Evolutionary conservation across 140 eudicot species (phyloP).

Genomic region (Anethum foeniculum): DNA sequence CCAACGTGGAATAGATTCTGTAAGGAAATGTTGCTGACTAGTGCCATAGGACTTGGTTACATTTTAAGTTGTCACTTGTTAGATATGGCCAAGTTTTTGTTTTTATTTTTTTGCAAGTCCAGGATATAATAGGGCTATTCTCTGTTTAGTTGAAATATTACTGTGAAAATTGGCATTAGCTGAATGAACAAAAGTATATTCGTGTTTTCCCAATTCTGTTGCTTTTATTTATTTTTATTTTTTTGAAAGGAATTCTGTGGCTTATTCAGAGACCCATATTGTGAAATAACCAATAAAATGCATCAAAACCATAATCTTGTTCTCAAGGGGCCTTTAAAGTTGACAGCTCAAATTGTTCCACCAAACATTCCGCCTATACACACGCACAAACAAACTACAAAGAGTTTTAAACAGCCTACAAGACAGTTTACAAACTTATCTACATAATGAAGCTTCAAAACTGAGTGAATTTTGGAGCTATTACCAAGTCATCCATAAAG

Average conservation of each 20-base stretch:
- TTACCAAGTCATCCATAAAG: background rate
- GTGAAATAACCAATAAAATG: background rate
- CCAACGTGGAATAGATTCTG: constrained; percentile 76
- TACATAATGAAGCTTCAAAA: background rate
- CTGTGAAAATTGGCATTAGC: background rate
- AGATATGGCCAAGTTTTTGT: background rate
- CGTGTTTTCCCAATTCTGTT: background rate
- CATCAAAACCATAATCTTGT: background rate
- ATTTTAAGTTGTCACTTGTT: background rate
- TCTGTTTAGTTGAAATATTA: background rate
- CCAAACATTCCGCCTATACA: background rate
- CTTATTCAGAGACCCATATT: background rate
- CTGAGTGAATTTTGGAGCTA: background rate
- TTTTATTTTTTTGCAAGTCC: background rate
- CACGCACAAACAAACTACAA: background rate
- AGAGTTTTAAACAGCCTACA: background rate
- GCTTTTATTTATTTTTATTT: too few relatives aligned
- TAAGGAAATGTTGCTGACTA: background rate
- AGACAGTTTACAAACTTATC: background rate
- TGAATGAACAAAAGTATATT: background rate
- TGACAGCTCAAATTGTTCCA: background rate
- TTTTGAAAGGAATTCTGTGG: too few relatives aligned
- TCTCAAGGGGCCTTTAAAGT: background rate
- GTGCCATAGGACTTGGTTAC: too few relatives aligned
- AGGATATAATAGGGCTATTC: background rate